phyloP scores from a whole-genome alignment of 2,329 filamentous ascomycete species.

The Aspergillus felis region DNA sequence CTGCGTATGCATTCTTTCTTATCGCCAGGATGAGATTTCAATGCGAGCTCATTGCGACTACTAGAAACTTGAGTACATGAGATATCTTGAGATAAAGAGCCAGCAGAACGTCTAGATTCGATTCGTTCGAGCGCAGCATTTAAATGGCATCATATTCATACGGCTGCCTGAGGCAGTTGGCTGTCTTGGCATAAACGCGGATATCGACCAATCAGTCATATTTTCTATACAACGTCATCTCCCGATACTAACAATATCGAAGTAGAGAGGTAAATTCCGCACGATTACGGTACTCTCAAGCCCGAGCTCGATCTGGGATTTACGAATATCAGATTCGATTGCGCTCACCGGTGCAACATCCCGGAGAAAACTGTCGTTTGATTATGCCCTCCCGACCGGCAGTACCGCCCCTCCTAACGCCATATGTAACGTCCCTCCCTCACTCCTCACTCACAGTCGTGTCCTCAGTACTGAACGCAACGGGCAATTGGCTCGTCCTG shows the following conservation, averaged over 20 bases:
- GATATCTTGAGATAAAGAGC: not conserved
- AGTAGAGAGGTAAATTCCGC: conserved; percentile 2
- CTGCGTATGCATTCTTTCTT: not conserved
- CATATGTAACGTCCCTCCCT: conserved; percentile 35
- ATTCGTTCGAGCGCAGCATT: not conserved
- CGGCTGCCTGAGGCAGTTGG: not conserved
- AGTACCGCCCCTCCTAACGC: conserved; percentile 37
- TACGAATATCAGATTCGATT: not conserved
- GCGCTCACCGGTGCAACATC: not conserved
- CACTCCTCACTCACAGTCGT: conserved; percentile 39
- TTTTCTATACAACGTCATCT: conserved; percentile 21
- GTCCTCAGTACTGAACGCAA: conserved; percentile 44
- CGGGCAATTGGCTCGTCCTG: conserved; percentile 55
- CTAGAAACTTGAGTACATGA: not conserved
- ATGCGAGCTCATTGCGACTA: not conserved
- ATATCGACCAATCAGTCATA: conserved; percentile 4
- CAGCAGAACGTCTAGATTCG: not conserved
- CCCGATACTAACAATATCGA: conserved; percentile 7
- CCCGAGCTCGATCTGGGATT: not conserved
- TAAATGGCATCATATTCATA: not conserved
- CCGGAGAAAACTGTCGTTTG: conserved; percentile 1
- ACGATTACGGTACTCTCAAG: conserved; percentile 2
- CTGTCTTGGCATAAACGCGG: not conserved
- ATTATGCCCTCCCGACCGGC: conserved; percentile 38
- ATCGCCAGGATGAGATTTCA: not conserved